Evolutionary conservation across 2,329 filamentous ascomycete species (phyloP).

Genomic region (Dactylonectria macrodidyma): DNA sequence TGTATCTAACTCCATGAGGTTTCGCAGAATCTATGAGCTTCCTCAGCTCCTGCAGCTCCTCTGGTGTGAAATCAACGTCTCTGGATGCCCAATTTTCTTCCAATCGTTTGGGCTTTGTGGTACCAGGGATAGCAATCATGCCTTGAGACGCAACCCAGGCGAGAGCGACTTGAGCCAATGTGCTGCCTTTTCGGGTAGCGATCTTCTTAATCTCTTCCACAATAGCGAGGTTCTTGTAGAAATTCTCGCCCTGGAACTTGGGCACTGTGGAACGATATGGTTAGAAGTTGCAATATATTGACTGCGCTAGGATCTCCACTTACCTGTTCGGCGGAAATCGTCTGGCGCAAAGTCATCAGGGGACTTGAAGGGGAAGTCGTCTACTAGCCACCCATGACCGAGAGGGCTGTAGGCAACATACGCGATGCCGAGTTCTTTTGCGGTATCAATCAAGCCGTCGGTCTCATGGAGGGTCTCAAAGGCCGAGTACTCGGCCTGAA

Average conservation of each 20-base stretch:
- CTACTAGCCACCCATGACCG: slow-evolving; percentile 63
- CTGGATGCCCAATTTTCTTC: slow-evolving; percentile 58
- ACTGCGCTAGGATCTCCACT: slow-evolving; percentile 26
- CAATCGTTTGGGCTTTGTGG: slow-evolving; percentile 56
- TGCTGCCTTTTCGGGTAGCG: slow-evolving; percentile 49
- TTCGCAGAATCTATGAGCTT: slow-evolving; percentile 51
- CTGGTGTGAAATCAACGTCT: slow-evolving; percentile 54
- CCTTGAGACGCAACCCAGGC: slow-evolving; percentile 58
- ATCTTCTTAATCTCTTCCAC: slow-evolving; percentile 59
- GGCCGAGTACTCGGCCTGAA: slow-evolving; percentile 63
- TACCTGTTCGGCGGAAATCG: slow-evolving; percentile 58
- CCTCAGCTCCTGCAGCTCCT: slow-evolving; percentile 57
- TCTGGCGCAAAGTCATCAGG: slow-evolving; percentile 61
- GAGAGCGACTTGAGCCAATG: slow-evolving; percentile 54
- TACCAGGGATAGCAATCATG: slow-evolving; percentile 63
- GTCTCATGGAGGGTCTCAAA: slow-evolving; percentile 60
- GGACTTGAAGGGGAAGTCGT: slow-evolving; percentile 57
- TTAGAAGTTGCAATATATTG: neutral
- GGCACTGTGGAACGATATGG: slow-evolving; percentile 38
- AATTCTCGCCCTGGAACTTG: slow-evolving; percentile 60
- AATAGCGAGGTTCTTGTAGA: slow-evolving; percentile 59
- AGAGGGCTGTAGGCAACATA: slow-evolving; percentile 63
- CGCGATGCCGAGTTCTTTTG: slow-evolving; percentile 57
- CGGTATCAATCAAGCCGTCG: slow-evolving; percentile 57
- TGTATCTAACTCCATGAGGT: neutral